Conservation (phyloP, 2,329 filamentous ascomycete genomes). For the Chaetomiaceae sp. region DNA sequence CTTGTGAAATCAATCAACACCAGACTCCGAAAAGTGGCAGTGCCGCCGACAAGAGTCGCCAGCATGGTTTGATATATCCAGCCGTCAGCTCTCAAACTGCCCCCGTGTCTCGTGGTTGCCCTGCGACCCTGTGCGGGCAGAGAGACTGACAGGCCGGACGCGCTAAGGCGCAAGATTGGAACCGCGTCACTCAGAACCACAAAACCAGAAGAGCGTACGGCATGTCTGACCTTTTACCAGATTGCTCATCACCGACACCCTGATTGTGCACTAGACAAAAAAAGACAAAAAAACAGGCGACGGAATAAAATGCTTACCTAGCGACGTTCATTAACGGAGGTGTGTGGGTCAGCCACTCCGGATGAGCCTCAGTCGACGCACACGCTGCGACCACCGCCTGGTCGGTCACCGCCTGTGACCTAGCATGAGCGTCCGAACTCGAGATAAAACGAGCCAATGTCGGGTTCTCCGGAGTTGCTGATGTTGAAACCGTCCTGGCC, state of each 20-base stretch:
- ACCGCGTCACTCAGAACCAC: constrained; percentile 24
- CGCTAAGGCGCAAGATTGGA: constrained; percentile 23
- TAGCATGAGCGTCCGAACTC: no score
- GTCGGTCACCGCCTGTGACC: no score
- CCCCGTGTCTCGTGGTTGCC: no score
- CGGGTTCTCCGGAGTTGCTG: no score
- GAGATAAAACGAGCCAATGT: no score
- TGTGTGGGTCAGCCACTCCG: no score
- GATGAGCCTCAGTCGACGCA: no score
- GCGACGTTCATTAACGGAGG: no score
- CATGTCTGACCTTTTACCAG: constrained; percentile 48
- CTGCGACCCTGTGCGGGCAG: constrained; percentile 16
- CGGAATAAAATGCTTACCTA: constrained; percentile 17
- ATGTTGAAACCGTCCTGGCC: no score
- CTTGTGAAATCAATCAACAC: constrained; percentile 42
- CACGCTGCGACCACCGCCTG: not conserved
- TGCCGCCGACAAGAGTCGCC: constrained; percentile 20
- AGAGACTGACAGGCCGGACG: constrained; percentile 18
- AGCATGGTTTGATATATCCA: constrained; percentile 23
- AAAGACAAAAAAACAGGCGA: constrained; percentile 5
- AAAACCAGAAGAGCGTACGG: constrained; percentile 36
- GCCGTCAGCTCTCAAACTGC: constrained; percentile 17
- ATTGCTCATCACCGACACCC: constrained; percentile 40
- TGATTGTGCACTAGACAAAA: not conserved
- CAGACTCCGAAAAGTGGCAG: constrained; percentile 50